Evolutionary conservation across 441 rosid genomes (phyloP).

Genomic region (Pelargonium myrrhifolium): DNA sequence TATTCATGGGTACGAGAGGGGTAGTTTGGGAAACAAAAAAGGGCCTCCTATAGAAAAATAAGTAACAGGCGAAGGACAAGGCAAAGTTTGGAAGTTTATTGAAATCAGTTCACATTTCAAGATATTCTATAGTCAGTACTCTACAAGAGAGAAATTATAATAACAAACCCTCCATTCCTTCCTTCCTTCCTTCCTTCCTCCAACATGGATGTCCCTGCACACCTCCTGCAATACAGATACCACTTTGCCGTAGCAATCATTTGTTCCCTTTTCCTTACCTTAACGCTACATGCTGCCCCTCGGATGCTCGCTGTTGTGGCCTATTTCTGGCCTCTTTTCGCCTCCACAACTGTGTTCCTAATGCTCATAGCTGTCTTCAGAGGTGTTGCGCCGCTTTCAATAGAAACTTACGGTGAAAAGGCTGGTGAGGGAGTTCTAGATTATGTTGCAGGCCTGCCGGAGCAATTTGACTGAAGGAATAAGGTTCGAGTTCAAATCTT

Average conservation of each 20-base stretch:
- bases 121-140: no score
- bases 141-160: background rate
- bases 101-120: no score
- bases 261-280: background rate
- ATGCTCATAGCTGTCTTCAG: background rate
- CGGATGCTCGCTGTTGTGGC: background rate
- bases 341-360: slow-evolving; percentile 2
- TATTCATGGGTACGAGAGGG: background rate
- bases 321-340: slow-evolving; percentile 8
- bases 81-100: background rate
- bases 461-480: background rate
- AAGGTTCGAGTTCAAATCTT: background rate
- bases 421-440: slow-evolving; percentile 8
- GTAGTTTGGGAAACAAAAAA: slow-evolving; percentile 3
- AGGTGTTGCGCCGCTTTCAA: background rate
- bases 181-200: background rate
- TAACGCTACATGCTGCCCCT: background rate
- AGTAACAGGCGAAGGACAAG: background rate
- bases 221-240: slow-evolving; percentile 7
- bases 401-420: background rate
- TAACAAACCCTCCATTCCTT: background rate
- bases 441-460: slow-evolving; percentile 4
- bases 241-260: slow-evolving; percentile 2
- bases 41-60: background rate
- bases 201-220: slow-evolving; percentile 4